Base-by-base conservation (phyloP, 768 basidiomycete species). In the Lanmaoa rubissima region DNA sequence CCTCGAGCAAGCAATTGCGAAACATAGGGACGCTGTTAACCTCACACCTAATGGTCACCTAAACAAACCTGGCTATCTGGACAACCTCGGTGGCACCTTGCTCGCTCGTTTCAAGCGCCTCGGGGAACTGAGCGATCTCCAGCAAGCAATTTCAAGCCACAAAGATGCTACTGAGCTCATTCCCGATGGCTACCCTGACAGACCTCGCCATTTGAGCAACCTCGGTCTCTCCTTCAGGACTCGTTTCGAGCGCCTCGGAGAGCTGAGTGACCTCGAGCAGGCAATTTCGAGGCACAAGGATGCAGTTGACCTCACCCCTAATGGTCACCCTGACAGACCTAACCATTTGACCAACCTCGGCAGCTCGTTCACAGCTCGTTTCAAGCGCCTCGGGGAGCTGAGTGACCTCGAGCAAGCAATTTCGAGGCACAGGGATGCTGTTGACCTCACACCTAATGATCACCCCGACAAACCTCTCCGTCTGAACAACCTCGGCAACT, bases 1-100 rank as follows among this genome's bases (percentile, higher is more conserved):
- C 46, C 51, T 58, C 5, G 42, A 51, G 19, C 31, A 40, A 40
- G 48, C 53, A n/a, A 54, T 54, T 16, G 48, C 49, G 4, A 31
- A 7, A 8, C 28, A 32, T 9, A 38, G 9, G 26, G 17, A 36
- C n/a, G 55, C 48, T 19, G 36, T 54, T 26, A 17, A 34, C 12
- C 48, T 50, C n/a, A 11, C 41, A 17, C 55, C 14, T 21, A 38
- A 56, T 12, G 49, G 21, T 42, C 58, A 55, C n/a, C 45, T 35
- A 2, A 31, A 43, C 26, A 51, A 48, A 10, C 8, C 21, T 16
- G 8, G 9, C 28, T 46, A 38, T 24, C 40, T 59, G 2, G 42
- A 12, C 28, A 41, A 35, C 26, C 42, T 58, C 7, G 24, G 35
- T 3, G 2, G 0, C 8, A 5, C 39, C n/a, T 31, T 40, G 6